These are phyloP conservation scores for Excoecaria agallocha DNA, from an alignment of 345 rosid genomes.

Conservation along the genomic window DNA sequence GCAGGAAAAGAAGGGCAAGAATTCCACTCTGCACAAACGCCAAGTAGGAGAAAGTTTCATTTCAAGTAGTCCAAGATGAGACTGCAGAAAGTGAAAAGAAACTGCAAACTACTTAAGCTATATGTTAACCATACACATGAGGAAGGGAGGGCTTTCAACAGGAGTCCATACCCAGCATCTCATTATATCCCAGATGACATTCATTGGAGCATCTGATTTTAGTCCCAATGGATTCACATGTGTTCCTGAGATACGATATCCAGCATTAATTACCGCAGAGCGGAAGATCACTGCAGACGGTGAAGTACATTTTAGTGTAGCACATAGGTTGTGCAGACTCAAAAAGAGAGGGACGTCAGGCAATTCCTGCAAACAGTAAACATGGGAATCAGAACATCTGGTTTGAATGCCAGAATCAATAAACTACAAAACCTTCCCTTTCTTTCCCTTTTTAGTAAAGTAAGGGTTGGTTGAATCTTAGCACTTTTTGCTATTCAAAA, in stretches of 20 bases:
- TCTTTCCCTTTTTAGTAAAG: neutral
- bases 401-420: neutral
- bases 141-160: neutral
- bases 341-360: constrained; percentile 88
- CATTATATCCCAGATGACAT: constrained; percentile 97
- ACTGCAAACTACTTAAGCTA: neutral
- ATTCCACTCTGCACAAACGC: neutral
- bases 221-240: constrained; percentile 90
- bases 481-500: neutral
- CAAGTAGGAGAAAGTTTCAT: neutral
- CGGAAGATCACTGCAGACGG: constrained; percentile 93
- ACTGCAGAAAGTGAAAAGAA: neutral
- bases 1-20: neutral
- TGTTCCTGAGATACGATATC: constrained; percentile 86
- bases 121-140: neutral
- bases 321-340: constrained; percentile 94
- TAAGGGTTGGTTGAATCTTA: neutral
- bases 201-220: constrained; percentile 99
- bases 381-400: constrained; percentile 1
- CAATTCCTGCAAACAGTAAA: constrained; percentile 61
- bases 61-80: neutral
- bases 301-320: constrained; percentile 90
- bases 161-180: constrained; percentile 86
- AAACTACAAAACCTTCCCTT: neutral
- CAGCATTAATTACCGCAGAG: constrained; percentile 94